Evolutionary conservation across 108 stramenopile species (phyloP), one percentile per base, ranked within the genome.

Genomic region (Fragilaria radians): DNA sequence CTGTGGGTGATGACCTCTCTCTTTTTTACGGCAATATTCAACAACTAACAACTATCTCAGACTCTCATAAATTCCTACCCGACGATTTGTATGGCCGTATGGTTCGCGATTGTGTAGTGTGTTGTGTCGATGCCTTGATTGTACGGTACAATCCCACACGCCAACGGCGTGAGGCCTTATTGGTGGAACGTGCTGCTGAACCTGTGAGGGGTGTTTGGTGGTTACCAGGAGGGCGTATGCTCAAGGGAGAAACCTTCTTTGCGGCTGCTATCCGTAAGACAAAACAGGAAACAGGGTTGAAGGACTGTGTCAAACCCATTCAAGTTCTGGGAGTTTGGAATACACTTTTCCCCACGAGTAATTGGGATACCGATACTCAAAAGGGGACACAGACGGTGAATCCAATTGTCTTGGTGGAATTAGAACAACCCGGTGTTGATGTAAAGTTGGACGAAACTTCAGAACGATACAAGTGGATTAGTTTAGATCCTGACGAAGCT

Each of bases 161-260:
- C 36, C 34, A 64, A 45, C 9, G 31, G 52, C 79, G 72, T 53
- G 72, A 82, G 54, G 76, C 68, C 45, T 48, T 86, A 5, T 59
- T 82, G 55, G 85, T 86, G 29, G 67, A 80, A 46, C 69, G 85
- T 26, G 59, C 70, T 11, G 61, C 73, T n/a, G 81, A 86, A 36
- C 85, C 85, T 5, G 74, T 61, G 59, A 79, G 80, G 49, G 85
- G 78, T n/a, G 59, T 80, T 2, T 86, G 81, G 81, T 86, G 85
- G 85, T 68, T 70, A 48, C 85, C 85, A n/a, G 85, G 85, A 27
- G 85, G 85, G 11, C 59, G 85, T 5, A 57, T 86, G 50, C 70
- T 82, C 58, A 81, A 81, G 61, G 85, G 85, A 21, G 85, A 86
- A 68, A 82, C 81, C 9, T 86, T 86, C 46, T 86, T 86, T 62